Base-by-base conservation (phyloP, 2,329 filamentous ascomycete genomes). In the Tricladium varicosporioides region DNA sequence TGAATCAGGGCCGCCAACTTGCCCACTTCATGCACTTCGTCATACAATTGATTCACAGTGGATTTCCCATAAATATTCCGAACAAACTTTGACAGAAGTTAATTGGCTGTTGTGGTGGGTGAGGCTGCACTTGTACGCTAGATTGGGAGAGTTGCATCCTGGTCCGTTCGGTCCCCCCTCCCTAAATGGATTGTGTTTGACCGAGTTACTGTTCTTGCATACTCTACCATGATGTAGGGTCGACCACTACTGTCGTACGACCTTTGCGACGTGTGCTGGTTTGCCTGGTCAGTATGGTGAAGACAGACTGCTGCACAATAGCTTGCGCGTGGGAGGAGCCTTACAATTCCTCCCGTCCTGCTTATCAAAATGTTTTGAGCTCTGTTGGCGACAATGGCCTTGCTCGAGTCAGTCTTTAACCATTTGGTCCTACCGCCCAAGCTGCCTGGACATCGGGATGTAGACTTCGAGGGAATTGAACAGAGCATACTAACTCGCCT, bases 351-450 rank as follows among this genome's bases (percentile, higher is more conserved):
- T 44, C 16, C 36, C 19, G 16, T 52, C 49, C 36, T 32, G 2
- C 4, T 52, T 52, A 15, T 44, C 49, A 16, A 44, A 18, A 31
- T 52, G 44, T 45, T 52, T 53, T 36, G 51, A 48, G 42, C 43
- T 18, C 18, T 31, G 18, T 44, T 53, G 44, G 44, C 44, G 15
- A 58, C 48, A 8, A 58, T 60, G 55, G 32, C 44, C 14, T 56
- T 56, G 40, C 52, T 63, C 22, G 56, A 59, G 44, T 58, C 63
- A 5, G 61, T 74, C 11, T 72, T 74, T 56, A 69, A 78, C 52
- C 76, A 79, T 58, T 60, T 79, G 16, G 73, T 76, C 13, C 61
- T 79, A 0, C 76, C 76, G n/a, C 70, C 73, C 7, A 62, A 72
- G 36, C 57, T 78, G 1, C 76, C 76, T 0, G 68, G 69, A 5